phyloP scores from a whole-genome alignment of 2,329 filamentous ascomycete genomes.

The Epichloe festucae region DNA sequence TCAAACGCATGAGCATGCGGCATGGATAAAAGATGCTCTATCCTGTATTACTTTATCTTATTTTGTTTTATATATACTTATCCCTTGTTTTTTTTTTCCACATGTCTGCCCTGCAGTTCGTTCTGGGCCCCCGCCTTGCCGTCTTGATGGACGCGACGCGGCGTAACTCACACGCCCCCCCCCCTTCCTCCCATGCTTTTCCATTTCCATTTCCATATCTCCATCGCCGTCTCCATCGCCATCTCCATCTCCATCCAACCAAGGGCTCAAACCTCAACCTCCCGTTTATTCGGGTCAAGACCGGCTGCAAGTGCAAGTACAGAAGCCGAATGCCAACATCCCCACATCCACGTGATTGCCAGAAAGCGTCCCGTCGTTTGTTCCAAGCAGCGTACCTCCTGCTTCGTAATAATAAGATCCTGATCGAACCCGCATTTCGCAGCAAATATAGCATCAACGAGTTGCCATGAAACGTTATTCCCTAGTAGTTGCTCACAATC shows the following conservation, averaged over 20 bases:
- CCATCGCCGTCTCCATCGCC: no score
- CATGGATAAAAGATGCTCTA: neutral
- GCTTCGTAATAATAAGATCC: no score
- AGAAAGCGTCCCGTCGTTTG: no score
- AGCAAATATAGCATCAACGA: neutral
- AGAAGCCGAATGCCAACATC: no score
- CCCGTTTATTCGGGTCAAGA: neutral
- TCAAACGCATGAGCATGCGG: neutral
- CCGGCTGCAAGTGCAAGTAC: no score
- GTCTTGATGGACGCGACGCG: conserved; percentile 2
- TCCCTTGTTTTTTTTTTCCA: neutral
- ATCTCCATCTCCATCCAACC: no score
- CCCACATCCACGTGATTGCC: no score
- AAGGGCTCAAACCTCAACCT: neutral
- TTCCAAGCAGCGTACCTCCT: no score
- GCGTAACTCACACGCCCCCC: neutral
- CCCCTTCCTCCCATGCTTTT: neutral
- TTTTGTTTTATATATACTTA: neutral
- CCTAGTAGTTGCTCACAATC: neutral
- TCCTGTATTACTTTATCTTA: no score
- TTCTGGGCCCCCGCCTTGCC: neutral
- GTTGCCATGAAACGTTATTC: neutral
- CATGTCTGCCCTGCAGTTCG: neutral
- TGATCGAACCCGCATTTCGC: neutral
- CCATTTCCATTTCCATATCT: no score